Evolutionary conservation across 1,284 basidiomycete genomes (phyloP), one percentile per base, ranked within the genome.

Genomic region (Lignosus rhinocerotis): DNA sequence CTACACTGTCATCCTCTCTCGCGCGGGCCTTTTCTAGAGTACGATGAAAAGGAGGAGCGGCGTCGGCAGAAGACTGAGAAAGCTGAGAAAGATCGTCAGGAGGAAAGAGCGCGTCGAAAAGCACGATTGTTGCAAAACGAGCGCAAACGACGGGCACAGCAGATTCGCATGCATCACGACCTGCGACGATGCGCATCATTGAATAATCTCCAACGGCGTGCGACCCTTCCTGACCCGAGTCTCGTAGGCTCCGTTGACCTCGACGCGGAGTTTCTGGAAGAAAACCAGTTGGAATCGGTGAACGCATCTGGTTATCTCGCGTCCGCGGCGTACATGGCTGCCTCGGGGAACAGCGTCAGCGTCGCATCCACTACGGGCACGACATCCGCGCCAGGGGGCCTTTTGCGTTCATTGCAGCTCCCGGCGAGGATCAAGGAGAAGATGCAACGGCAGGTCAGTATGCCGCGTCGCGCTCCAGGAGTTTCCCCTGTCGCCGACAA

Each of bases 331-430:
- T 94, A 90, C 69, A 81, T 92, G 60, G 93, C 94, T 47, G 95
- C 95, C 4, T 97, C 95, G 1, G 95, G 95, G 16, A 99, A 99
- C 75, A 96, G 93, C 65, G 93, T 98, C 50, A 83, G 86, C 43
- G 88, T 98, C 69, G 95, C 96, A 2, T 96, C 93, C 11, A 92
- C 90, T 45, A 87, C 90, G 47, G 92, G 88, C 3, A 91, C 92
- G 8, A 94, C 93, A 5, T 97, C 96, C 4, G 93, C 92, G 12
- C 75, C 80, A 17, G 80, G 80, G 6, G 73, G 76, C 25, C 70
- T 76, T 2, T 73, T 78, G 57, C 75, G 74, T 46, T 76, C 76
- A 36, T 61, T 78, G 34, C 78, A 83, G 49, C 71, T 88, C 16
- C 80, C 87, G 9, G 71, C 80, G 2, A 71, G 77, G 32, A 70